phyloP scores from a whole-genome alignment of 2,329 filamentous ascomycete genomes.

The Endocalyx cinctus region DNA sequence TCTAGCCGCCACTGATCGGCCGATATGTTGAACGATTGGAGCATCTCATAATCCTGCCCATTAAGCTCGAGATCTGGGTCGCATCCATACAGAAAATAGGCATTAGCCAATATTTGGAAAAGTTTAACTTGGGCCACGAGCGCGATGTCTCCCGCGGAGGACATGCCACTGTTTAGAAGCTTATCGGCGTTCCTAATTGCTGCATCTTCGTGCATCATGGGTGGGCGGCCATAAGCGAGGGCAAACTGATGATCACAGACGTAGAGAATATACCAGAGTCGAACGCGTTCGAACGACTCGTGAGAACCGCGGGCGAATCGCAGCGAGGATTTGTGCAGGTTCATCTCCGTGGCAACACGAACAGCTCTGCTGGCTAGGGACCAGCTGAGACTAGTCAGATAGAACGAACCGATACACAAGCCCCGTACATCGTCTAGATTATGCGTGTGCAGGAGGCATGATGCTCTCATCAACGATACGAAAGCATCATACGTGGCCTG shows the following conservation, averaged over 20 bases:
- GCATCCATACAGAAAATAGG: too few relatives aligned
- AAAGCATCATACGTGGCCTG: slow-evolving; percentile 13
- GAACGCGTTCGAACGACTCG: slow-evolving; percentile 29
- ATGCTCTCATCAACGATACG: slow-evolving; percentile 12
- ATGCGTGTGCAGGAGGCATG: slow-evolving; percentile 25
- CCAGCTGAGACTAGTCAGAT: slow-evolving; percentile 34
- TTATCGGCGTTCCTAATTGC: too few relatives aligned
- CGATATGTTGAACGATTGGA: too few relatives aligned
- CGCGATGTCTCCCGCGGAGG: too few relatives aligned
- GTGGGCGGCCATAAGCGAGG: slow-evolving; percentile 34
- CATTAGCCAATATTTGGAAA: too few relatives aligned
- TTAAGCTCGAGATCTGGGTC: too few relatives aligned
- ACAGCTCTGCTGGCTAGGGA: slow-evolving; percentile 33
- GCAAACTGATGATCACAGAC: slow-evolving; percentile 34
- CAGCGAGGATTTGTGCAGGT: slow-evolving; percentile 32
- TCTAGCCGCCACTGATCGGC: too few relatives aligned
- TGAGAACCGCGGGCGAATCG: slow-evolving; percentile 28
- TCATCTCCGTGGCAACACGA: slow-evolving; percentile 34
- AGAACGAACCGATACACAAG: slow-evolving; percentile 33
- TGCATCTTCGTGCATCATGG: slow-evolving; percentile 33
- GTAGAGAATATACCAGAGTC: slow-evolving; percentile 35
- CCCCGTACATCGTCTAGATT: slow-evolving; percentile 33
- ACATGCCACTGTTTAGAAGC: too few relatives aligned
- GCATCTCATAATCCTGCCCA: too few relatives aligned
- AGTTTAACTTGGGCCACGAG: too few relatives aligned